Evolutionary conservation across 495 filamentous ascomycete species (phyloP).

Genomic region (Talaromyces adpressus): DNA sequence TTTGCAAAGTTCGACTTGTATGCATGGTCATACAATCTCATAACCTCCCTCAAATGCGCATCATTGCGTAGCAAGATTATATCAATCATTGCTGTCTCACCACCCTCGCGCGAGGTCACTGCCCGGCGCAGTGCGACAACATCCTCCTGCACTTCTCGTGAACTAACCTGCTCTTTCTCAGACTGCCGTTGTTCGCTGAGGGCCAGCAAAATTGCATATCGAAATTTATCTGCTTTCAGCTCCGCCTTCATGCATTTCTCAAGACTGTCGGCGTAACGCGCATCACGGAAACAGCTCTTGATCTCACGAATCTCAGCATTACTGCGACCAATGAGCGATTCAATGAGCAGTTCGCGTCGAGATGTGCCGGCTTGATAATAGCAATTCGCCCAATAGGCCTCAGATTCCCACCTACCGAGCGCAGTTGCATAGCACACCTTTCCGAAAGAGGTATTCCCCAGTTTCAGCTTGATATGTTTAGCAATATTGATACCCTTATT

Average conservation of each 20-base stretch:
- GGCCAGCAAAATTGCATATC: slow-evolving; percentile 76
- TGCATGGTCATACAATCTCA: slow-evolving; percentile 61
- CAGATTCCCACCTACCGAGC: slow-evolving; percentile 84
- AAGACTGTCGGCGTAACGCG: slow-evolving; percentile 80
- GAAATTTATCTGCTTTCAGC: slow-evolving; percentile 91
- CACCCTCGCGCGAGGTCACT: slow-evolving; percentile 66
- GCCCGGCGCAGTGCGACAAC: slow-evolving; percentile 63
- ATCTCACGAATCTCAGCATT: slow-evolving; percentile 85
- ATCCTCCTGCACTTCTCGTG: slow-evolving; percentile 59
- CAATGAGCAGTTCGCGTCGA: slow-evolving; percentile 82
- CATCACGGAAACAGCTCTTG: slow-evolving; percentile 88
- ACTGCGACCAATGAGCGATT: slow-evolving; percentile 79
- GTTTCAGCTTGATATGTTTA: slow-evolving; percentile 81
- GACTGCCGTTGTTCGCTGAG: slow-evolving; percentile 79
- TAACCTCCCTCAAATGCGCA: slow-evolving; percentile 70
- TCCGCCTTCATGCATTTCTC: slow-evolving; percentile 83
- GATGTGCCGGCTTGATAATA: slow-evolving; percentile 91
- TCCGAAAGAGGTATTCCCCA: slow-evolving; percentile 68
- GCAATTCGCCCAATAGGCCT: slow-evolving; percentile 97
- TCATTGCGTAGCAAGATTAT: slow-evolving; percentile 78
- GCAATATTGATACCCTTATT: slow-evolving; percentile 87
- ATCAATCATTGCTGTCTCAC: slow-evolving; percentile 84
- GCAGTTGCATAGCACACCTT: slow-evolving; percentile 88
- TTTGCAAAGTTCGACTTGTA: slow-evolving; percentile 74
- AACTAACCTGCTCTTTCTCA: slow-evolving; percentile 54